Conservation (phyloP, 768 basidiomycete genomes). For the Clitopilus passeckerianus region DNA sequence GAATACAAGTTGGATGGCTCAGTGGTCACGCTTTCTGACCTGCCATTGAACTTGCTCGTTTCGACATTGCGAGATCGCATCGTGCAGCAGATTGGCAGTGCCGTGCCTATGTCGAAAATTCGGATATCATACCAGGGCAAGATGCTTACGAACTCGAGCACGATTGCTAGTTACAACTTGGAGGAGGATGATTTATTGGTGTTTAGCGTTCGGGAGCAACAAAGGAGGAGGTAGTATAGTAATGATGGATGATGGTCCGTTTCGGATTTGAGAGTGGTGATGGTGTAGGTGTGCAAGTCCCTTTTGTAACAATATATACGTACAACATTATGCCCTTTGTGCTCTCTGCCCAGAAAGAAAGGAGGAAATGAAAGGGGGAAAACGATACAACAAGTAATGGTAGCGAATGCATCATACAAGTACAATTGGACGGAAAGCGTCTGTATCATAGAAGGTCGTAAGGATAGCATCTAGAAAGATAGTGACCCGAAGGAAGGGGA, state of each 20-base stretch:
- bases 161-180: constrained; percentile 83
- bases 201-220: constrained; percentile 64
- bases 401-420: not conserved
- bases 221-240: constrained; percentile 58
- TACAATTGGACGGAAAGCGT: not conserved
- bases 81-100: constrained; percentile 69
- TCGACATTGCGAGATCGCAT: constrained; percentile 91
- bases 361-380: not conserved
- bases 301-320: not conserved
- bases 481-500: not conserved
- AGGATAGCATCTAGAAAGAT: not conserved
- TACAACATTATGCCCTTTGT: not conserved
- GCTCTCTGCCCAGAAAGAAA: not conserved
- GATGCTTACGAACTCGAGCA: constrained; percentile 82
- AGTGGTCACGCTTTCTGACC: constrained; percentile 70
- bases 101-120: constrained; percentile 77
- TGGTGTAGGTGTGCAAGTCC: not conserved
- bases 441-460: not conserved
- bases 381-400: not conserved
- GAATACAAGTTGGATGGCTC: constrained; percentile 92
- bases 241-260: not conserved
- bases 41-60: constrained; percentile 81
- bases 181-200: constrained; percentile 87
- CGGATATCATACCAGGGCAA: constrained; percentile 76
- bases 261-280: not conserved